Evolutionary conservation across 2,329 filamentous ascomycete genomes (phyloP), one percentile per base, ranked within the genome.

Genomic region (Thielaviopsis punctulata): DNA sequence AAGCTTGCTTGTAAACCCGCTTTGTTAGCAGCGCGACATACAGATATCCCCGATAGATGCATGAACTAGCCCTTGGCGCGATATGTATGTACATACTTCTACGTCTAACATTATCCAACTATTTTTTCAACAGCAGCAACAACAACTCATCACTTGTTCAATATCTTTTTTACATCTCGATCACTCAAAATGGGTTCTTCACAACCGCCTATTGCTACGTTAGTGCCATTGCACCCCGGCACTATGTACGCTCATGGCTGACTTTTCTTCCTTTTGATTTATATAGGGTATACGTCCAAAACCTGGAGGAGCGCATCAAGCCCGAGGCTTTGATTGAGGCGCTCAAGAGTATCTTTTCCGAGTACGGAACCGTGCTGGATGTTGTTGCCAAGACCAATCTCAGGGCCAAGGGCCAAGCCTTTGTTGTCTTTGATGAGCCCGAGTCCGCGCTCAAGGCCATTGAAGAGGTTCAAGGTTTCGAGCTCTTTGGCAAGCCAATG

Each of bases 341-440:
- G 0, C 74, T 98, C 15, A 70, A 68, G 21, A 79, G 82, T 57
- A 75, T 96, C 61, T 96, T 96, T 69, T 80, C 80, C 57, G 86
- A 94, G 66, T 95, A 92, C 66, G 92, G 92, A 57, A 81, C 73
- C 53, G 79, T 95, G 56, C 69, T 94, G 59, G 88, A 95, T 57
- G 78, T 95, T 49, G 77, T 94, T 55, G 86, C 86, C 45, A 94
- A 94, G 71, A 86, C 79, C 57, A 95, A 93, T 65, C 68, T 96
- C 25, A 89, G 86, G 64, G 86, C 87, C 44, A 95, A 93, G 65
- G 92, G 92, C 12, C 92, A 98, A 68, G 92, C 92, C 0, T 98
- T 98, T 63, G 70, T 98, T 48, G 88, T 96, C 45, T 96, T 88
- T 64, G 87, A 93, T 60, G 76, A 73, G 56, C 71, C 82, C n/a